Evolutionary conservation across 495 filamentous ascomycete species (phyloP), one percentile per base, ranked within the genome.

Genomic region (Penicillium paxilli): DNA sequence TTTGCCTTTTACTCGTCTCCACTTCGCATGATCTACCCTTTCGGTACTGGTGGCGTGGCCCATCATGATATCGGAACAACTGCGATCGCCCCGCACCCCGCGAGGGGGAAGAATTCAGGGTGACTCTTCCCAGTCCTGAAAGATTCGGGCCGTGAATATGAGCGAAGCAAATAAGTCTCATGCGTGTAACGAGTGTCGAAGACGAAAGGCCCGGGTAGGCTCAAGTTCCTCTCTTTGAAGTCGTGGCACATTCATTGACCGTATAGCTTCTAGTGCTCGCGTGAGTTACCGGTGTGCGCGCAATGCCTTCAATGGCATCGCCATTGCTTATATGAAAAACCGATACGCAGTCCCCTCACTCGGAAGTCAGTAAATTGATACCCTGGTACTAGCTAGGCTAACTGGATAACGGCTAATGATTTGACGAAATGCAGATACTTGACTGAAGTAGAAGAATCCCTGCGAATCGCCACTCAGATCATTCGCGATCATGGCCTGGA

Each of bases 361-460:
- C 19, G 47, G 10, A 49, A 49, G 47, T 49, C 10, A 0, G 32
- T 23, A 23, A 7, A 32, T 25, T 35, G n/a, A n/a, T 7, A 25
- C 3, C 28, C 3, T 22, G n/a, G 1, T 21, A 14, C 5, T 2
- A 12, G 4, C 19, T 14, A 24, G 14, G 20, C 17, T 0, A 21
- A 1, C 5, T 19, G n/a, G 1, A 14, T 22, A 6, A 14, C 1
- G n/a, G 11, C 40, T 16, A 14, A 19, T 32, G 11, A 17, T 24
- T 12, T 49, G 20, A 38, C 21, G 9, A 10, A 17, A 12, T 21
- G 7, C 22, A 49, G 47, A 26, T 35, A 49, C 23, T 17, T 49
- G 20, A 49, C 47, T 14, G 47, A 49, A 49, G 47, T 49, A 20
- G 47, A 49, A 40, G 47, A 49, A 26, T 49, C 47, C 22, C 47